phyloP scores from a whole-genome alignment of 176 grass and related monocot genomes.

The Rhynchospora pubera region DNA sequence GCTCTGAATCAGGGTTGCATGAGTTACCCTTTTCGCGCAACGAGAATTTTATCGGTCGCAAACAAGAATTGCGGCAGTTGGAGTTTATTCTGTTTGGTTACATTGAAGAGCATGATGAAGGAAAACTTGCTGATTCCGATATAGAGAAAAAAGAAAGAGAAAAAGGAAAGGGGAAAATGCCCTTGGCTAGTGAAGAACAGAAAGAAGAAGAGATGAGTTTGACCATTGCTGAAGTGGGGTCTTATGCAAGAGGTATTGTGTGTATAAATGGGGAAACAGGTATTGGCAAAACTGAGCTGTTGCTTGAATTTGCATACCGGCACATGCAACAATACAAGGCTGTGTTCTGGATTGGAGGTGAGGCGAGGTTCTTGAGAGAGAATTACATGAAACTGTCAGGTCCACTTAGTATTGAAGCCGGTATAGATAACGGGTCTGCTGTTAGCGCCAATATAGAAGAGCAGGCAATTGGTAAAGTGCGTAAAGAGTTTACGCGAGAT shows the following conservation, averaged over 20 bases:
- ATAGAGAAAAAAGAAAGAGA: slow-evolving; percentile 5
- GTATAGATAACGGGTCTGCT: not conserved
- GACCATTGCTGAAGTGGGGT: not conserved
- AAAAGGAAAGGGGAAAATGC: slow-evolving; percentile 20
- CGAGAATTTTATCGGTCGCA: slow-evolving; percentile 35
- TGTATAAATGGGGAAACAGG: slow-evolving; percentile 47
- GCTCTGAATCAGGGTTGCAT: slow-evolving; percentile 12
- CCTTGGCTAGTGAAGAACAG: slow-evolving; percentile 5
- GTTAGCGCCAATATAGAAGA: slow-evolving; percentile 24
- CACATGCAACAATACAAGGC: slow-evolving; percentile 48
- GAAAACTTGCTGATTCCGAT: not conserved
- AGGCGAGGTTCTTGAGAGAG: slow-evolving; percentile 39
- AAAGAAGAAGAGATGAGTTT: not conserved
- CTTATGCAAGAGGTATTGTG: slow-evolving; percentile 21
- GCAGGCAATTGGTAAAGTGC: slow-evolving; percentile 41
- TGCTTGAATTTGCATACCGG: slow-evolving; percentile 45
- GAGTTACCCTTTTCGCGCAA: slow-evolving; percentile 47
- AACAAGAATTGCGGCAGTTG: slow-evolving; percentile 33
- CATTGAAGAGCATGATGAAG: not conserved
- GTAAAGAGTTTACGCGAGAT: slow-evolving; percentile 41
- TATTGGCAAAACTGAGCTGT: slow-evolving; percentile 50
- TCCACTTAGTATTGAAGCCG: slow-evolving; percentile 28
- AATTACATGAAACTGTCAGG: slow-evolving; percentile 48
- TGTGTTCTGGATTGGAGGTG: slow-evolving; percentile 50
- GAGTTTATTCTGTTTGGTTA: slow-evolving; percentile 33